Evolutionary conservation across 2,329 filamentous ascomycete genomes (phyloP), one percentile per base, ranked within the genome.

Genomic region (Fusarium subtropicale): DNA sequence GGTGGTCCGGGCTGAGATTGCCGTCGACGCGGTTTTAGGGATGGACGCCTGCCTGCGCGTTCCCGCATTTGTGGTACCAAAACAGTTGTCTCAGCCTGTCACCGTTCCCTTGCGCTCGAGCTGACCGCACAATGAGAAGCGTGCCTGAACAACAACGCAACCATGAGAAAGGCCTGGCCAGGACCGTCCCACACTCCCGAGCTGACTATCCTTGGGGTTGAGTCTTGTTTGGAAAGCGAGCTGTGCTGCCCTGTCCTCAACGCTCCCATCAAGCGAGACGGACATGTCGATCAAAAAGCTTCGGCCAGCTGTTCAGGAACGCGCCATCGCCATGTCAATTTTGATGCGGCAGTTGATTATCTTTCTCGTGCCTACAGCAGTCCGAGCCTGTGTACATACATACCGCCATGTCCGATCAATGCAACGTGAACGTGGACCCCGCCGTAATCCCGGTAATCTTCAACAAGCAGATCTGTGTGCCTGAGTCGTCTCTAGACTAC

Each of bases 1-100:
- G 52, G 59, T 64, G 69, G 66, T 34, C 67, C 66, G 73, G 73
- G 73, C 73, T 75, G 71, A 75, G 71, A 75, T 72, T 72, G 57
- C 69, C 71, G 73, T 74, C 72, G 73, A 58, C 55, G 69, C 61
- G 48, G 71, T 74, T 74, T 74, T 69, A 74, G 64, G 30, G 63
- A 72, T 30, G 42, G 69, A 71, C 38, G 51, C 68, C 67, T 64
- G 38, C 52, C 61, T 68, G 57, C 52, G 50, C 46, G 66, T 70
- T 70, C 67, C 67, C 64, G 64, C 69, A 62, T 64, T 51, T 56
- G 57, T 72, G 59, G 69, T 66, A 56, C 64, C 41, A 60, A 68
- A 68, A 68, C 60, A 58, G 66, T 26, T 62, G 71, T 71, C 72
- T 73, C 72, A 74, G 62, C 68, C 68, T 73, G 65, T 70, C 66